phyloP scores from a whole-genome alignment of 169 alveolate genomes.

The Cryptosporidium ryanae region DNA sequence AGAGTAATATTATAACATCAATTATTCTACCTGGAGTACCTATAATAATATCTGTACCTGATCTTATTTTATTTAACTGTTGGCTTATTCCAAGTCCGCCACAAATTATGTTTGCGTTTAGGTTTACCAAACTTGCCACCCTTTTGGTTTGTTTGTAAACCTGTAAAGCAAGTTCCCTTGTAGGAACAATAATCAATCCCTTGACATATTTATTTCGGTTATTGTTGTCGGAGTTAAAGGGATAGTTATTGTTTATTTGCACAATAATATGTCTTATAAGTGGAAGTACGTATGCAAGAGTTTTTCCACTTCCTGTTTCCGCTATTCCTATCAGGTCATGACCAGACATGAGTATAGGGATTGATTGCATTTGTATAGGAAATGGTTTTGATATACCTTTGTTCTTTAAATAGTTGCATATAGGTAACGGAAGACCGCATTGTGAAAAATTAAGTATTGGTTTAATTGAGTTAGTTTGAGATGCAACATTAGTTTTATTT shows the following conservation, averaged over 20 bases:
- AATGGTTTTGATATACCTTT: constrained; percentile 93
- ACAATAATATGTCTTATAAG: constrained; percentile 93
- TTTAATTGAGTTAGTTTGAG: constrained; percentile 83
- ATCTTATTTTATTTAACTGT: constrained; percentile 90
- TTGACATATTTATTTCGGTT: not conserved
- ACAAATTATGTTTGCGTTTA: constrained; percentile 82
- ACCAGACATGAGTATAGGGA: constrained; percentile 96
- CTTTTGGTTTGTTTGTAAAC: constrained; percentile 83
- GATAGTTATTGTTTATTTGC: constrained; percentile 80
- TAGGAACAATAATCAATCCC: constrained; percentile 86
- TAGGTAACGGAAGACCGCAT: constrained; percentile 96
- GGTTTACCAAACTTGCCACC: constrained; percentile 46
- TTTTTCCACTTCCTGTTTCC: constrained; percentile 98
- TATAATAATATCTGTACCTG: constrained; percentile 95
- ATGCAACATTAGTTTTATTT: constrained; percentile 85
- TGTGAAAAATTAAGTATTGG: constrained; percentile 96
- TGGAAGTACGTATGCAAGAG: constrained; percentile 98
- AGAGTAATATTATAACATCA: constrained; percentile 91
- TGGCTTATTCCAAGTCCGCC: constrained; percentile 95
- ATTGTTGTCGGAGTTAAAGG: not conserved
- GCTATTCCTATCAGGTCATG: constrained; percentile 98
- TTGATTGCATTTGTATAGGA: constrained; percentile 96
- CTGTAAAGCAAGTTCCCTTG: constrained; percentile 88
- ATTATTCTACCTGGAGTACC: constrained; percentile 98
- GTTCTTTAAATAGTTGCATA: constrained; percentile 89